Evolutionary conservation across 1,139 yeast species (phyloP).

Genomic region (Scheffersomyces illinoinensis): DNA sequence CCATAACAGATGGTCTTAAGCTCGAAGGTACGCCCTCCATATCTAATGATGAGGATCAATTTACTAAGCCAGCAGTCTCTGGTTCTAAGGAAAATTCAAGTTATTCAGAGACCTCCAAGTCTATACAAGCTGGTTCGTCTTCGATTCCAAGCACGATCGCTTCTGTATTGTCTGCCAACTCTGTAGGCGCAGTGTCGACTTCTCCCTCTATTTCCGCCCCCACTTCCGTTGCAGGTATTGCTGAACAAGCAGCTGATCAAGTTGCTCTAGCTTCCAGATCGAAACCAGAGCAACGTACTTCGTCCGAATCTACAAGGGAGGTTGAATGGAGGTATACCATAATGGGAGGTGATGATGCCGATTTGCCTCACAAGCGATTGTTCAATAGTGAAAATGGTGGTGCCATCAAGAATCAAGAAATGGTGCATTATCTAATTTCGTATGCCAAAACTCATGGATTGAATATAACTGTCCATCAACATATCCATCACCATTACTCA

Average conservation of each 20-base stretch:
- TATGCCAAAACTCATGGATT: conserved; percentile 63
- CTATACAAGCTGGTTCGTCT: not conserved
- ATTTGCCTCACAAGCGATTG: conserved; percentile 19
- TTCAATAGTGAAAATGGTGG: conserved; percentile 44
- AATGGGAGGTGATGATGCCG: not conserved
- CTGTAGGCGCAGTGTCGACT: not conserved
- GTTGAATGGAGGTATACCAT: conserved; percentile 36
- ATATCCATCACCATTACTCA: conserved; percentile 70
- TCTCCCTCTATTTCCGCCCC: not conserved
- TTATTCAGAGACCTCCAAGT: not conserved
- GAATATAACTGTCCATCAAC: conserved; percentile 78
- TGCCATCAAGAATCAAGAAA: conserved; percentile 47
- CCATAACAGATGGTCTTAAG: conserved; percentile 23
- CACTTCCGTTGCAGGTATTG: not conserved
- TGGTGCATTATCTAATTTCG: conserved; percentile 57
- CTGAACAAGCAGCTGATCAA: not conserved
- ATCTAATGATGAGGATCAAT: not conserved
- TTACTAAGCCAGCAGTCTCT: not conserved
- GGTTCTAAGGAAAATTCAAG: not conserved
- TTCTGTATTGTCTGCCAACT: not conserved
- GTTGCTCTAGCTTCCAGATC: not conserved
- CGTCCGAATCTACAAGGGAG: conserved; percentile 7
- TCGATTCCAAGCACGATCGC: not conserved
- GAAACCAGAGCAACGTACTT: not conserved
- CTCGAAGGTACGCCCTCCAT: not conserved